A percentile compares a stretch with the other conserved stretches of the same genome.
These are phyloP conservation scores for Hibiscus syriacus DNA, from an alignment of 345 rosid genomes.

Conservation along the genomic window DNA sequence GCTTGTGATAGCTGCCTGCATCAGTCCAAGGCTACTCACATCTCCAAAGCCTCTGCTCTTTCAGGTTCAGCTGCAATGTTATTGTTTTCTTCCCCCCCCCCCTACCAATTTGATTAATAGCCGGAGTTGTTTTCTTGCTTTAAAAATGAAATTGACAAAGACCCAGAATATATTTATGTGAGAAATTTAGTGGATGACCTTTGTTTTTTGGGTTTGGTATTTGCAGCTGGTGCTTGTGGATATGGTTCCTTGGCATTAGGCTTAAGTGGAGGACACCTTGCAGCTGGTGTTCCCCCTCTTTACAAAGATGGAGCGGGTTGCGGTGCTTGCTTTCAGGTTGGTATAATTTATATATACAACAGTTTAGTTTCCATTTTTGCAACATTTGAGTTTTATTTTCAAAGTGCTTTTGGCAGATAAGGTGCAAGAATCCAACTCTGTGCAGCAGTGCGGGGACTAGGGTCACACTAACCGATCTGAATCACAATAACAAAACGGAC, in stretches of 20 bases:
- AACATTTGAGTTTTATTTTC: not conserved
- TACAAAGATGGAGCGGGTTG: constrained; percentile 86
- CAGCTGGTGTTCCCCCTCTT: constrained; percentile 62
- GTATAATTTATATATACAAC: not conserved
- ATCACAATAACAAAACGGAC: constrained; percentile 52
- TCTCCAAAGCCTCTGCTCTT: constrained; percentile 58
- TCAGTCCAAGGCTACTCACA: constrained; percentile 57
- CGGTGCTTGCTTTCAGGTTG: constrained; percentile 84
- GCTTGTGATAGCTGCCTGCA: constrained; percentile 93
- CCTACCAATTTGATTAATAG: not conserved
- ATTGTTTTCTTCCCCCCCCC: not conserved
- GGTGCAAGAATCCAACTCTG: constrained; percentile 55
- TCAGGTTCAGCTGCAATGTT: constrained; percentile 34
- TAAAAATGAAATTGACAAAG: constrained; percentile 1
- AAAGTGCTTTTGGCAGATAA: constrained; percentile 33
- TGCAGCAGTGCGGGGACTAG: constrained; percentile 61
- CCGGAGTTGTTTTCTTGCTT: constrained; percentile 7
- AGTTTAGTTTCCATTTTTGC: not conserved
- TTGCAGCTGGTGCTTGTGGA: constrained; percentile 90
- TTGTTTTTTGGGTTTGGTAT: constrained; percentile 8
- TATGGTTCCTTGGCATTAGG: constrained; percentile 65
- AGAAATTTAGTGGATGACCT: constrained; percentile 17
- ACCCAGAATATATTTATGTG: constrained; percentile 20
- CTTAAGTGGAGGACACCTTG: constrained; percentile 62
- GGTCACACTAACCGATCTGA: constrained; percentile 66